Percentiles rank a stretch among this genome's conserved stretches.
Conservation (phyloP, 345 rosid species). For the Chamaenerion angustifolium region DNA sequence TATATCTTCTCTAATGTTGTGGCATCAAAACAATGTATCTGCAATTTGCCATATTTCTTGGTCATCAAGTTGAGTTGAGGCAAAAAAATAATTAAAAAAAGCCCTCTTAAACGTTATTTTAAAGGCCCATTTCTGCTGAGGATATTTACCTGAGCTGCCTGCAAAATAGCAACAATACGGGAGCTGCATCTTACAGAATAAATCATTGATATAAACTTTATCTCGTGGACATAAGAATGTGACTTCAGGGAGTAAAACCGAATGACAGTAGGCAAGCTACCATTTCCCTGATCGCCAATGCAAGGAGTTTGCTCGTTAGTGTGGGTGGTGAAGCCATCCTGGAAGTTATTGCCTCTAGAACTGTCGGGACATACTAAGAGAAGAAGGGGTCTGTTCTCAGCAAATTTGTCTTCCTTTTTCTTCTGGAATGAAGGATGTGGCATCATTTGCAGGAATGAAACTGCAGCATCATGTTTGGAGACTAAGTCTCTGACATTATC, state of each 20-base stretch:
- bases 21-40: slow-evolving; percentile 78
- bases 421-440: slow-evolving; percentile 38
- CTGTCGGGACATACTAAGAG: slow-evolving; percentile 57
- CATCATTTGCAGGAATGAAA: slow-evolving; percentile 71
- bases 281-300: slow-evolving; percentile 33
- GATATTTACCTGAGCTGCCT: slow-evolving; percentile 50
- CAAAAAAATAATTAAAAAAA: too few species aligned
- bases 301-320: slow-evolving; percentile 21
- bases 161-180: slow-evolving; percentile 77
- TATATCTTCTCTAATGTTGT: slow-evolving; percentile 46
- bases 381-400: slow-evolving; percentile 58
- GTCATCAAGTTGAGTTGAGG: background rate
- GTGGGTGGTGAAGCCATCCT: slow-evolving; percentile 26
- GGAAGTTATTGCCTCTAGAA: slow-evolving; percentile 25
- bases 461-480: slow-evolving; percentile 66
- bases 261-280: slow-evolving; percentile 37
- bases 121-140: too few species aligned
- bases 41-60: slow-evolving; percentile 18
- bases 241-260: slow-evolving; percentile 71
- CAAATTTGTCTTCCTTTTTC: slow-evolving; percentile 34
- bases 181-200: slow-evolving; percentile 83
- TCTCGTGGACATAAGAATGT: slow-evolving; percentile 52
- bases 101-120: too few species aligned
- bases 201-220: slow-evolving; percentile 63
- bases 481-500: slow-evolving; percentile 65